Base-by-base conservation (phyloP, 208 protist genomes). In the Naegleria lovaniensis region DNA sequence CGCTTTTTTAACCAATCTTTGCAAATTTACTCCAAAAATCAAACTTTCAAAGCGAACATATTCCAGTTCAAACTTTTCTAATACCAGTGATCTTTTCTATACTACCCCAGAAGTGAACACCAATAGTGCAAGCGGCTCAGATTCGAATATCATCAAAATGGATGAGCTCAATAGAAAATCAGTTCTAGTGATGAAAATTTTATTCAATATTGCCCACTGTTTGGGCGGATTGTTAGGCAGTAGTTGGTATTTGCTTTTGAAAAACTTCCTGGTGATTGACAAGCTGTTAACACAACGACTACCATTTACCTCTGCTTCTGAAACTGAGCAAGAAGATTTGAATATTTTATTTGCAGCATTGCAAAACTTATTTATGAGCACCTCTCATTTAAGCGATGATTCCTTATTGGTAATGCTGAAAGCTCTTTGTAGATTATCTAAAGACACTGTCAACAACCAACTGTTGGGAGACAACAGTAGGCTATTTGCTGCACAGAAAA, bases 171-270 rank as follows among this genome's bases (percentile, higher is more conserved):
- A 19, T n/a, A 89, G 59, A 52, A 92, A 92, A 88, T 92, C 92
- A n/a, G n/a, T 91, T 40, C 19, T 91, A n/a, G 76, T 84, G 0
- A 55, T 93, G 29, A 85, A 91, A 48, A 90, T 86, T 22, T 90
- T 93, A 48, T 93, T 93, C n/a, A 86, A 93, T 16, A 83, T 93
- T 38, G 91, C 92, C 11, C 58, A 92, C 41, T 43, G 88, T 9
- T 43, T 93, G 19, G 92, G 92, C 19, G 90, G 83, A 19, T 39
- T 84, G 0, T 79, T 93, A 9, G 92, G 91, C 33, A 39, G 39
- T 3, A 83, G 33, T 55, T 93, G 92, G 92, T 79, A 91, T 33
- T 48, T 92, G 40, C 7, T 93, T 19, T 33, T 93, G 0, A 51
- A 58, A 38, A 93, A 90, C 52, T 92, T 93, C 36, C 85, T 92